Percentiles rank a stretch among this genome's conserved stretches.
Conservation (phyloP, 139 green algal genomes). For the Marvania coccoides region DNA sequence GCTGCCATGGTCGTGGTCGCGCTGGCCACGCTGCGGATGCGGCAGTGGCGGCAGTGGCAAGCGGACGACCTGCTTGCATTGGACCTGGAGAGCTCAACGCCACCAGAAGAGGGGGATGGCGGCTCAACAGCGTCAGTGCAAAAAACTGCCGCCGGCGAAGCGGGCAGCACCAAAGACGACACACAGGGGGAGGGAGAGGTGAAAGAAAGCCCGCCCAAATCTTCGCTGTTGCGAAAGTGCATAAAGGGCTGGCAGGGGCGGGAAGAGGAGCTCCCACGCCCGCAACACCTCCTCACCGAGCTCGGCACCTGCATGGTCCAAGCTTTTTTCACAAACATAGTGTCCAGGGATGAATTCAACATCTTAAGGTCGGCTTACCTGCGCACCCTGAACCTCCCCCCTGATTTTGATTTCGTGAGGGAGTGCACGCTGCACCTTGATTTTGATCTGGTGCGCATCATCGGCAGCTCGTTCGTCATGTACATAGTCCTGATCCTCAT, state of each 20-base stretch:
- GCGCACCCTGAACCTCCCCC: neutral
- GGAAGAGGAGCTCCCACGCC: no score
- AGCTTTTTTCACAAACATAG: neutral
- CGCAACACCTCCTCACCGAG: neutral
- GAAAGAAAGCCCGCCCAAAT: no score
- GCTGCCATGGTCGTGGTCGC: neutral
- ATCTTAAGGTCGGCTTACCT: neutral
- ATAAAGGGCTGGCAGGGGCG: neutral
- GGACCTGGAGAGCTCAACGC: no score
- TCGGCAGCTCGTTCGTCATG: neutral
- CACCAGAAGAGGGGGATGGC: no score
- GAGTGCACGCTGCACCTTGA: neutral
- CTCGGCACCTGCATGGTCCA: neutral
- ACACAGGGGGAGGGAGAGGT: no score
- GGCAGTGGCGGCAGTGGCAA: conserved; percentile 9
- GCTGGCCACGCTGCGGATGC: neutral
- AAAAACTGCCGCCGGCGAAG: no score
- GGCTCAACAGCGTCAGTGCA: no score
- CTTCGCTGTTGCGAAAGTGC: no score
- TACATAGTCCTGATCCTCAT: neutral
- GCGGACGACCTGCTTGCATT: neutral
- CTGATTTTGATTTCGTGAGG: neutral
- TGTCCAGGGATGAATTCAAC: neutral
- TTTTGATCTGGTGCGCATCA: neutral
- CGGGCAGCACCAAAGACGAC: no score